phyloP scores from a whole-genome alignment of 106 monocot species.

The Posidonia australis region DNA sequence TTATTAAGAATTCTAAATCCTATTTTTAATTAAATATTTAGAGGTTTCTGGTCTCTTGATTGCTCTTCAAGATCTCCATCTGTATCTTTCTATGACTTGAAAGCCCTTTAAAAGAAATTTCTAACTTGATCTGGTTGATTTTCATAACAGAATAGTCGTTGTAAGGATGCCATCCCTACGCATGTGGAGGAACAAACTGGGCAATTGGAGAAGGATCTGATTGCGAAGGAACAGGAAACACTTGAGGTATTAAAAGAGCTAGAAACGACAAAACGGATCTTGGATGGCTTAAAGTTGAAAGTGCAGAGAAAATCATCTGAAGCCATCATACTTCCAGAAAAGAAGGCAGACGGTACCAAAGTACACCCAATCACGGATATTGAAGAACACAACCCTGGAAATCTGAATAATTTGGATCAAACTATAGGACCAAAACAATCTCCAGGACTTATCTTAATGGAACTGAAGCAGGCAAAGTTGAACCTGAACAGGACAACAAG shows the following conservation, averaged over 20 bases:
- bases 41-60: too few species aligned
- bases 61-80: too few species aligned
- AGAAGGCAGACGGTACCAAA: constrained; percentile 18
- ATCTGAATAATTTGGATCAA: constrained; percentile 2
- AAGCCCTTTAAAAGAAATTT: too few species aligned
- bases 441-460: constrained; percentile 36
- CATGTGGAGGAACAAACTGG: constrained; percentile 42
- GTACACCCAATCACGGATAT: constrained; percentile 20
- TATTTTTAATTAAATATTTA: too few species aligned
- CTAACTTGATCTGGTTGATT: too few species aligned
- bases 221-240: constrained; percentile 67
- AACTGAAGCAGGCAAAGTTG: constrained; percentile 66
- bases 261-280: constrained; percentile 49
- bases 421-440: constrained; percentile 16
- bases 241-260: constrained; percentile 67
- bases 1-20: too few species aligned
- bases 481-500: constrained; percentile 54
- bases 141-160: background rate
- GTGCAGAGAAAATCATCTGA: constrained; percentile 42
- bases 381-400: constrained; percentile 11
- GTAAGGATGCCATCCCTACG: constrained; percentile 23
- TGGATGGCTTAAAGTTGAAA: constrained; percentile 46
- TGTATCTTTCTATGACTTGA: too few species aligned
- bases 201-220: constrained; percentile 66
- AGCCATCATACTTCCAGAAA: background rate